Evolutionary conservation across 1,139 yeast species (phyloP).

Genomic region (Entelexis paramagnoliae): DNA sequence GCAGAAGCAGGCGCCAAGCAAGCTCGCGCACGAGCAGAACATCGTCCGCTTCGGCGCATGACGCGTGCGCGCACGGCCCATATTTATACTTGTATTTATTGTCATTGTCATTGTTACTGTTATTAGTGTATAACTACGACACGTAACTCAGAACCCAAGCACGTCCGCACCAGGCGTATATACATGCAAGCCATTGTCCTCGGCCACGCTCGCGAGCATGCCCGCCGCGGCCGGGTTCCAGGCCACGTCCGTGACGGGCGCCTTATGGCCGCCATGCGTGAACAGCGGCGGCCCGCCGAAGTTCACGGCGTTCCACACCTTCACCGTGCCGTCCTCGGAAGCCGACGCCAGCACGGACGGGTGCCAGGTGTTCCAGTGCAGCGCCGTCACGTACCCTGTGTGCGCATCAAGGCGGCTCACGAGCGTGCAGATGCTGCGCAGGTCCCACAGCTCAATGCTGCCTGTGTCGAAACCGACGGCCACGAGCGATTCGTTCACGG

Average conservation of each 20-base stretch:
- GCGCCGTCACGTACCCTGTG: conserved; percentile 49
- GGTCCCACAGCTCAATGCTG: conserved; percentile 54
- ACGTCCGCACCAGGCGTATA: conserved; percentile 34
- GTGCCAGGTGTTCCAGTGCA: conserved; percentile 29
- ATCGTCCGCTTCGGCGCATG: conserved; percentile 4
- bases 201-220: conserved; percentile 74
- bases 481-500: conserved; percentile 43
- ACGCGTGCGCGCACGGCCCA: background rate
- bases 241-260: conserved; percentile 73
- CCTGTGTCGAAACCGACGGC: conserved; percentile 70
- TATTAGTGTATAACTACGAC: too few relatives aligned
- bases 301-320: conserved; percentile 53
- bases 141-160: conserved; percentile 15
- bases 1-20: conserved; percentile 44
- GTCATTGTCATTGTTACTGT: too few relatives aligned
- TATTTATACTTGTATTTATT: too few relatives aligned
- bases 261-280: conserved; percentile 80
- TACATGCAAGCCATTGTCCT: conserved; percentile 78
- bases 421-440: conserved; percentile 35
- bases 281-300: conserved; percentile 40
- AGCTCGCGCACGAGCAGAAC: conserved; percentile 29
- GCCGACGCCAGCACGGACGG: conserved; percentile 58
- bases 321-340: conserved; percentile 61
- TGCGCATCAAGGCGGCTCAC: conserved; percentile 29
- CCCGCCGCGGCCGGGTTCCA: conserved; percentile 78